Conservation (phyloP, 2,329 filamentous ascomycete genomes). For the Curvularia hawaiiensis region DNA sequence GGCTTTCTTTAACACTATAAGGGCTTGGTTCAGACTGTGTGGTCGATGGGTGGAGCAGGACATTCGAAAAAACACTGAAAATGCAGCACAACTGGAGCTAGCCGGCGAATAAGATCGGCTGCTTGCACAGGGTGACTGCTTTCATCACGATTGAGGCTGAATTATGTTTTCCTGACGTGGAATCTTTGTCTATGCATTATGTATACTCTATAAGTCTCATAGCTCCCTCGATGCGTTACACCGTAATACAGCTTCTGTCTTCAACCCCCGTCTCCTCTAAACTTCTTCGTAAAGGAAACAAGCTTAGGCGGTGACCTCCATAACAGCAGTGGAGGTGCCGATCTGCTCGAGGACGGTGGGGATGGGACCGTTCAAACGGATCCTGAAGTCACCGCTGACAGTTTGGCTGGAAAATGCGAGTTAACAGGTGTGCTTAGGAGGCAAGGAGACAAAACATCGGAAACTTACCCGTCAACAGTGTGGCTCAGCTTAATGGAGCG, state of each 20-base stretch:
- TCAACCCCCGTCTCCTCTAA: background rate
- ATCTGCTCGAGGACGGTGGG: slow-evolving; percentile 2
- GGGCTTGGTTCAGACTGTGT: too few species aligned
- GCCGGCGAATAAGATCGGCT: background rate
- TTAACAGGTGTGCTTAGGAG: too few species aligned
- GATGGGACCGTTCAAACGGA: slow-evolving; percentile 6
- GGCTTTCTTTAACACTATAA: too few species aligned
- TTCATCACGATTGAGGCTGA: background rate
- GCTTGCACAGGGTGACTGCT: background rate
- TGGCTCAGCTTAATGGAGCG: background rate
- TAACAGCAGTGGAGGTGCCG: slow-evolving; percentile 1
- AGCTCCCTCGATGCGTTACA: background rate
- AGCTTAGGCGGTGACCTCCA: background rate
- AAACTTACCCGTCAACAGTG: slow-evolving; percentile 1
- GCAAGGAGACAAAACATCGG: too few species aligned
- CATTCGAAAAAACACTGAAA: too few species aligned
- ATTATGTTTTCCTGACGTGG: background rate
- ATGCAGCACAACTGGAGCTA: background rate
- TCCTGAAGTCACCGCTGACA: background rate
- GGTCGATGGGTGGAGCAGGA: too few species aligned
- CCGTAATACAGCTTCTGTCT: background rate
- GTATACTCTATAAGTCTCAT: background rate
- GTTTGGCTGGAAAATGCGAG: too few species aligned
- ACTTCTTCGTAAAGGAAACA: background rate
- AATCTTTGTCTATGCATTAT: background rate